Conservation (phyloP, 202 grass and related monocot genomes). For the Schoenoplectus triqueter region DNA sequence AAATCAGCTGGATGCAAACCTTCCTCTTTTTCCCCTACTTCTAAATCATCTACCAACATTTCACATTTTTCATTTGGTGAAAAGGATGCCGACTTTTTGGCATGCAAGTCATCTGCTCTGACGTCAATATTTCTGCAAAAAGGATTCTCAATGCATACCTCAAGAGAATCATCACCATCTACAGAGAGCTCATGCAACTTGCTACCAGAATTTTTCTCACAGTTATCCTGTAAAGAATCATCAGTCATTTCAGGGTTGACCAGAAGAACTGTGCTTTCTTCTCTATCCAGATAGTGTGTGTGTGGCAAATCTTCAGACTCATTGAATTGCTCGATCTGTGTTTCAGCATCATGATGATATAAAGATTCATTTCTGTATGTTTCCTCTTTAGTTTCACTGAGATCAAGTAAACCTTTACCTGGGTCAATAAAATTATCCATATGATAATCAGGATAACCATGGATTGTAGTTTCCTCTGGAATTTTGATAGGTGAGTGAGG, state of each 20-base stretch:
- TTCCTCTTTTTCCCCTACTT: conserved; percentile 44
- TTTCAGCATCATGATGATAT: conserved; percentile 10
- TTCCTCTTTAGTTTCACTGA: conserved; percentile 31
- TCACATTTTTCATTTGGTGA: conserved; percentile 26
- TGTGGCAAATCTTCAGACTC: not conserved
- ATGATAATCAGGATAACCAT: conserved; percentile 33
- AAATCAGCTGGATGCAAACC: conserved; percentile 45
- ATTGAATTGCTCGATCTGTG: not conserved
- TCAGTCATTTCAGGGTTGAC: conserved; percentile 46
- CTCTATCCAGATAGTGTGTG: not conserved
- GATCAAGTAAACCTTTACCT: conserved; percentile 31
- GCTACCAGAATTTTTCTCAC: conserved; percentile 38
- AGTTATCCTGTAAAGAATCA: conserved; percentile 53
- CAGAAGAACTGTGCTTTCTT: not conserved
- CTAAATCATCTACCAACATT: not conserved
- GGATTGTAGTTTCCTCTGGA: conserved; percentile 30
- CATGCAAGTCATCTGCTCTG: not conserved
- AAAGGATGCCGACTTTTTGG: conserved; percentile 39
- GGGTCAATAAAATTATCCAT: conserved; percentile 39
- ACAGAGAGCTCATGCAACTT: conserved; percentile 24
- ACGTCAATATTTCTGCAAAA: conserved; percentile 48
- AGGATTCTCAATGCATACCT: conserved; percentile 48
- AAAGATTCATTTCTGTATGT: conserved; percentile 23
- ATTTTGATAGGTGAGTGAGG: conserved; percentile 37
- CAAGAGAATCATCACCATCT: conserved; percentile 44